Conservation (phyloP, 2,329 filamentous ascomycete genomes). For the Furcasterigmium sp. region DNA sequence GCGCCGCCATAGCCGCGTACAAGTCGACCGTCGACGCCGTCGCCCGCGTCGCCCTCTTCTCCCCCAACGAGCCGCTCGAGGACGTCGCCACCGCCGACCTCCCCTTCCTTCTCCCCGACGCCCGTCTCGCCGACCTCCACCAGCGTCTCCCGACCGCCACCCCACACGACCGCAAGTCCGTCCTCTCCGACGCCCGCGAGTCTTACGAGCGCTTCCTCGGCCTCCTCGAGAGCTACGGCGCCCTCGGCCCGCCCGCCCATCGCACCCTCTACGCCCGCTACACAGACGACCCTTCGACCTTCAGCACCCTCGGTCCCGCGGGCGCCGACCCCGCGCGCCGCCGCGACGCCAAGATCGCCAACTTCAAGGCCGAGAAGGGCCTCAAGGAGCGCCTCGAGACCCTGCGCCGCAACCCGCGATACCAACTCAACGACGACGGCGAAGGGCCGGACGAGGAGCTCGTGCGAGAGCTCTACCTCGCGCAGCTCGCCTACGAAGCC, state of each 20-base stretch:
- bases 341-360: conserved; percentile 78
- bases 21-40: conserved; percentile 66
- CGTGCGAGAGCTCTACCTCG: conserved; percentile 72
- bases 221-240: conserved; percentile 70
- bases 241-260: conserved; percentile 58
- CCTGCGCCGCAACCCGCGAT: conserved; percentile 36
- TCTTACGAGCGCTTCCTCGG: conserved; percentile 76
- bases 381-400: conserved; percentile 75
- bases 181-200: conserved; percentile 59
- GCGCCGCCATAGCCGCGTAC: conserved; percentile 64
- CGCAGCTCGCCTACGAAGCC: conserved; percentile 65
- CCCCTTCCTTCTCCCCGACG: conserved; percentile 76
- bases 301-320: conserved; percentile 58
- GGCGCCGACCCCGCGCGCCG: conserved; percentile 54
- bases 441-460: conserved; percentile 73
- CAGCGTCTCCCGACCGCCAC: conserved; percentile 56
- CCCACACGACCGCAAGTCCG: conserved; percentile 51
- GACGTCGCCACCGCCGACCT: conserved; percentile 82
- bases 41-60: conserved; percentile 74
- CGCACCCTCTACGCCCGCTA: conserved; percentile 68
- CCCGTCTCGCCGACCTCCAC: conserved; percentile 73
- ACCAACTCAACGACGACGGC: conserved; percentile 70
- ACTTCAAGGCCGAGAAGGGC: conserved; percentile 80
- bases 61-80: conserved; percentile 81
- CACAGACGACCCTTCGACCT: conserved; percentile 63